phyloP scores from a whole-genome alignment of 2,329 filamentous ascomycete genomes.

The Arthrinium phaeospermum region DNA sequence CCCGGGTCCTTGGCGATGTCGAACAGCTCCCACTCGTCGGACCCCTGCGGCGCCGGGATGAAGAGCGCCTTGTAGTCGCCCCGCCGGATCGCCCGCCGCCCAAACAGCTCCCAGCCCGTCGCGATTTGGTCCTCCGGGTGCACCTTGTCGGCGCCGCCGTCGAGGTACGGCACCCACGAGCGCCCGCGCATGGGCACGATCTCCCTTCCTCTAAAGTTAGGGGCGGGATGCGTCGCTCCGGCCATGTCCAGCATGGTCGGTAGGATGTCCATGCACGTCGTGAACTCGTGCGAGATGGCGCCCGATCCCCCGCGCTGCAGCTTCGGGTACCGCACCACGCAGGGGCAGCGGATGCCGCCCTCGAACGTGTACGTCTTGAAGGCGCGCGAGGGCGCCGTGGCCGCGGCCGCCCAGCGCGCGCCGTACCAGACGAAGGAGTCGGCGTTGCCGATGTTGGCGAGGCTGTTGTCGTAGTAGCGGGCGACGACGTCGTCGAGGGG shows the following conservation, averaged over 20 bases:
- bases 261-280: slow-evolving; percentile 58
- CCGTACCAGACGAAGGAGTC: slow-evolving; percentile 65
- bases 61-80: slow-evolving; percentile 27
- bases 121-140: slow-evolving; percentile 26
- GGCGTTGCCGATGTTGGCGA: slow-evolving; percentile 59
- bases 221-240: slow-evolving; percentile 44
- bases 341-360: slow-evolving; percentile 59
- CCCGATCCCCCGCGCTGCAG: slow-evolving; percentile 29
- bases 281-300: slow-evolving; percentile 40
- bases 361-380: slow-evolving; percentile 47
- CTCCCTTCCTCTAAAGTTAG: slow-evolving; percentile 28
- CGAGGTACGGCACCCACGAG: slow-evolving; percentile 26
- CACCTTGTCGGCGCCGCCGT: slow-evolving; percentile 24
- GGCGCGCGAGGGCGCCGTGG: slow-evolving; percentile 36
- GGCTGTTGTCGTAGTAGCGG: slow-evolving; percentile 58
- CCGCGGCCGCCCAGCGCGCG: slow-evolving; percentile 54
- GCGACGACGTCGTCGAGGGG: not conserved
- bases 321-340: slow-evolving; percentile 38
- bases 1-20: slow-evolving; percentile 26
- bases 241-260: slow-evolving; percentile 56
- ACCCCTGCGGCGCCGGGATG: slow-evolving; percentile 26
- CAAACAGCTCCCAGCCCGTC: slow-evolving; percentile 30
- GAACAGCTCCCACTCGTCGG: slow-evolving; percentile 28
- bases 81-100: slow-evolving; percentile 24
- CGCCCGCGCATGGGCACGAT: not conserved